Base-by-base conservation (phyloP, 2,329 filamentous ascomycete species). In the Waltergamsia citrina region DNA sequence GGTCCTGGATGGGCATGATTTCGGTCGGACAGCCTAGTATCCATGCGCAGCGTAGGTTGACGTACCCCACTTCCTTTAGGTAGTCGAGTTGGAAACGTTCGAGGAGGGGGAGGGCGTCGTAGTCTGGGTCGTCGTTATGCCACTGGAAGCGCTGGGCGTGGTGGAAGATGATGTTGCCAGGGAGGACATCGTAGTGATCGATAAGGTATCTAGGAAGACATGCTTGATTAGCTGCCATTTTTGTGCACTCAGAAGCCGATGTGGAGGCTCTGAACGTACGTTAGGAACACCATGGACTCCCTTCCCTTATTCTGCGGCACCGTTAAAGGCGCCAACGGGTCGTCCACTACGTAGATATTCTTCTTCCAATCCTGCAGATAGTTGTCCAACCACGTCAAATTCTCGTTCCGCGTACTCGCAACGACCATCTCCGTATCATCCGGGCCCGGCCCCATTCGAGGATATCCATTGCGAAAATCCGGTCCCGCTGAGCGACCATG, bases 41-140 rank as follows among this genome's bases (percentile, higher is more conserved):
- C 68, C 65, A 71, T 41, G 67, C 67, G 48, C 75, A 79, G 33
- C 74, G 68, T 33, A 79, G 60, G 45, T 78, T 78, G 41, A 69
- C 65, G 47, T 78, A 79, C 29, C 74, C 74, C 33, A 63, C 57
- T 34, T 60, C 50, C 31, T 63, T 60, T n/a, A 78, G 59, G 37
- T 70, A 63, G 15, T 64, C 51, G 16, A 70, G 48, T 18, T 62
- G 63, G 12, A 77, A 59, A 25, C 54, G 54, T 32, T 59, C 62
- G 37, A 77, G 62, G 3, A 65, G 58, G 3, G 59, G 54, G 14
- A 74, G 60, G n/a, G 65, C 67, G 46, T 74, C 69, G 55, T 73
- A 66, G 33, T 70, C 56, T 6, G 65, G 65, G 34, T 65, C 61
- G 45, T 72, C 67, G 46, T 68, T 69, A 50, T 73, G 69, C 67